Evolutionary conservation across 345 rosid species (phyloP), one percentile per base, ranked within the genome.

Genomic region (Pistacia vera): DNA sequence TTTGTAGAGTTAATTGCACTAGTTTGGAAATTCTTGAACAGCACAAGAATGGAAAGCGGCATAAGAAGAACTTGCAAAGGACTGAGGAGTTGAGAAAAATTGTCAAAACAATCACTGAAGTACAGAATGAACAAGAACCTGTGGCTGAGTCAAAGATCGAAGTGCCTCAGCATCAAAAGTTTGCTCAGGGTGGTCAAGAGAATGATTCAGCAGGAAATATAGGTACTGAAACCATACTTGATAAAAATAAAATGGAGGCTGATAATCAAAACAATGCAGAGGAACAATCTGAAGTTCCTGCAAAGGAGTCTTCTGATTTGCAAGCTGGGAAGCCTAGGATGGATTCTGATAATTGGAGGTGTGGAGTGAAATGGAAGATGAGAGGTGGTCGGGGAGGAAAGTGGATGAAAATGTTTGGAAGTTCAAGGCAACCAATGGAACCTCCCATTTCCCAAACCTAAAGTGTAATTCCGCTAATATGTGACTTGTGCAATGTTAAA

Each of bases 11-110:
- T 76, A 76, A 74, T 63, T 83, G 85, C 74, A 78, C 62, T 57
- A 79, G 81, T 67, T 72, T 83, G 75, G 74, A 81, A 77, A 76
- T 83, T 55, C 78, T 85, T 52, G 85, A 83, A 82, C 81, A 79
- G 74, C 88, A 79, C 67, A 81, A 71, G 72, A 81, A 74, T 56
- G 86, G 88, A 59, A 85, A 81, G 74, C 44, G 72, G 25, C 86
- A 81, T 74, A 85, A 77, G 58, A 85, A 74, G 78, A 85, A 83
- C 67, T 61, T 78, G 76, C 68, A 54, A 62, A 75, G 58, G 69
- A 63, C 63, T 66, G 82, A 75, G 71, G 78, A 73, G 54, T 44
- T 75, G 75, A 75, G 82, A 69, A 79, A 48, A 12, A 61, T 18
- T 52, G 69, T 46, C 46, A 74, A 68, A 66, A 62, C 75, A 12